Percentiles rank a stretch among this genome's conserved stretches.
Evolutionary conservation across 495 filamentous ascomycete species (phyloP).

Genomic region (Evernia prunastri): DNA sequence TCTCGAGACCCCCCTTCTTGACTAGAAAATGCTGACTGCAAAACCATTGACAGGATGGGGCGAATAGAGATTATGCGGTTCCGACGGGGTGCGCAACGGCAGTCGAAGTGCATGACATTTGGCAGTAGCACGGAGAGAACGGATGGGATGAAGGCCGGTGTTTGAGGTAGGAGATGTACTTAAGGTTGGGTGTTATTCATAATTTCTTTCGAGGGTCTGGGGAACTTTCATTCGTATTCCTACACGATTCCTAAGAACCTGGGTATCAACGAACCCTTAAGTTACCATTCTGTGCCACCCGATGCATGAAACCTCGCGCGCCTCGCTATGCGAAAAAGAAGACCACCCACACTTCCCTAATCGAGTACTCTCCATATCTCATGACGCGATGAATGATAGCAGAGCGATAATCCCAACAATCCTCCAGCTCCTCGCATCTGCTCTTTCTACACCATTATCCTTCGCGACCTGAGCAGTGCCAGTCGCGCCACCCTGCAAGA

Average conservation of each 20-base stretch:
- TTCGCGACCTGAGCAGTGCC: slow-evolving; percentile 54
- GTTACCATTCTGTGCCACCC: neutral
- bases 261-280: neutral
- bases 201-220: neutral
- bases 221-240: neutral
- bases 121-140: neutral
- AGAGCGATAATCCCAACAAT: slow-evolving; percentile 5
- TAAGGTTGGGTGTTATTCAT: neutral
- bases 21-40: neutral
- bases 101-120: slow-evolving; percentile 16
- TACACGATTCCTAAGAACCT: neutral
- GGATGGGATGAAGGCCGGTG: neutral
- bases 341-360: neutral
- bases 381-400: neutral
- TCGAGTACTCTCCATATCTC: neutral
- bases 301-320: neutral
- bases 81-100: slow-evolving; percentile 37
- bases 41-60: slow-evolving; percentile 45
- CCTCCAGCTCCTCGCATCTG: neutral
- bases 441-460: slow-evolving; percentile 27
- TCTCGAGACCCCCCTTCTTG: no score
- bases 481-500: slow-evolving; percentile 34
- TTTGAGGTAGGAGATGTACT: neutral
- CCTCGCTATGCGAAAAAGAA: slow-evolving; percentile 18
- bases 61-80: slow-evolving; percentile 55